These are phyloP conservation scores for Fusarium sp. DNA, from an alignment of 2,329 filamentous ascomycete genomes.

Conservation along the genomic window DNA sequence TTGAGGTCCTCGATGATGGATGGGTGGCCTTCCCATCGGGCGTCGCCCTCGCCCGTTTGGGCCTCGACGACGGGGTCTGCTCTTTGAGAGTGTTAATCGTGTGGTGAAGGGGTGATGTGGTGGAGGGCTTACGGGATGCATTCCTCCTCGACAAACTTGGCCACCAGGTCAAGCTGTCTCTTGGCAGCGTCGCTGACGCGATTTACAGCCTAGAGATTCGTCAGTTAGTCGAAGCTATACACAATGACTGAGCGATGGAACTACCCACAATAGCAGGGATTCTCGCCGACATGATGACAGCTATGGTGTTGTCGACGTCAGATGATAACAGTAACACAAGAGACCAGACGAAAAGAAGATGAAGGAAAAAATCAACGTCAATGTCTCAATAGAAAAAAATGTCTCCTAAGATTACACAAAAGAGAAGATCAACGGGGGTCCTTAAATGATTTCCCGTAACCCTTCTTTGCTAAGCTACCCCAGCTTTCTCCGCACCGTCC, in stretches of 20 bases:
- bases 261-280: slow-evolving; percentile 49
- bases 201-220: slow-evolving; percentile 52
- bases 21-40: slow-evolving; percentile 83
- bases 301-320: neutral
- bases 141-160: slow-evolving; percentile 97
- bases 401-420: neutral
- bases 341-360: slow-evolving; percentile 8
- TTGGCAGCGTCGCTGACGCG: slow-evolving; percentile 84
- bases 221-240: slow-evolving; percentile 15
- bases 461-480: slow-evolving; percentile 17
- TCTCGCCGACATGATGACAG: slow-evolving; percentile 44
- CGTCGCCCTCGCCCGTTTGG: slow-evolving; percentile 77
- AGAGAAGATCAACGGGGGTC: neutral
- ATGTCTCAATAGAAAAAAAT: slow-evolving; percentile 1
- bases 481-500: slow-evolving; percentile 40
- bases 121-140: slow-evolving; percentile 72
- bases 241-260: neutral
- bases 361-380: neutral
- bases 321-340: slow-evolving; percentile 9
- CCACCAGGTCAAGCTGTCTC: slow-evolving; percentile 84
- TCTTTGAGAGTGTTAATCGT: slow-evolving; percentile 49
- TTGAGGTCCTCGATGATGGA: slow-evolving; percentile 88
- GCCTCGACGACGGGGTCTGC: slow-evolving; percentile 82
- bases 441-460: slow-evolving; percentile 13
- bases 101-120: neutral